Base-by-base conservation (phyloP, 1,139 yeast species). In the Diutina scorzettiae region DNA sequence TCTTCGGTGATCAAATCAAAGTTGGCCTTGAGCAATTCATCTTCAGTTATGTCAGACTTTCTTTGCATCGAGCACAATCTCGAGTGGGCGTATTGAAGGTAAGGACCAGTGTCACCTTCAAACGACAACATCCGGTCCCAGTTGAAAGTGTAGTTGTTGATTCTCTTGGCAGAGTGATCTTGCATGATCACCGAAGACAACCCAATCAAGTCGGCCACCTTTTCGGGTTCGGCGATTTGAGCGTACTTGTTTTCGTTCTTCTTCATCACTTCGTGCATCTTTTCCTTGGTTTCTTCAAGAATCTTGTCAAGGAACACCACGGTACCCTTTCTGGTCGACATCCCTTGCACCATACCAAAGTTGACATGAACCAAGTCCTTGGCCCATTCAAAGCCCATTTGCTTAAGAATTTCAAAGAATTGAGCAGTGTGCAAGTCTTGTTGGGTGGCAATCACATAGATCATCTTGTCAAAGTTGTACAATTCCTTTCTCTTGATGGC, bases 21-120 rank as follows among this genome's bases (percentile, higher is more conserved):
- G 60, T 91, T 78, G 44, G 96, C 95, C 29, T 60, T 55, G 33
- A 54, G 45, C 59, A 73, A 64, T 44, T 69, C 67, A 11, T 69
- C 57, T 41, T 76, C 67, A 41, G 73, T 69, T 42, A 64, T 62
- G 43, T 61, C 64, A 21, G 94, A 78, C 53, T 85, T 87, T 69
- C 98, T 83, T 66, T 86, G 91, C 55, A 91, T 89, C 3, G 97
- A 89, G 66, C 93, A 78, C 60, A 91, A 78, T 65, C 99, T 85
- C 36, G 98, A 87, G 66, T 91, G 99, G 41, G 99, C 98, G 58
- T 91, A 91, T 66, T 91, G 98, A 62, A 91, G 75, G 68, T 93
- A 91, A 48, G 99, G 98, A 59, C 99, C 99, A 47, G 99, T 91
- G 64, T 91, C 99, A 64, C 99, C 99, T 71, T 91, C 99, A 53